Conservation (phyloP, 257 asterid species). For the Forsythia suspensa region DNA sequence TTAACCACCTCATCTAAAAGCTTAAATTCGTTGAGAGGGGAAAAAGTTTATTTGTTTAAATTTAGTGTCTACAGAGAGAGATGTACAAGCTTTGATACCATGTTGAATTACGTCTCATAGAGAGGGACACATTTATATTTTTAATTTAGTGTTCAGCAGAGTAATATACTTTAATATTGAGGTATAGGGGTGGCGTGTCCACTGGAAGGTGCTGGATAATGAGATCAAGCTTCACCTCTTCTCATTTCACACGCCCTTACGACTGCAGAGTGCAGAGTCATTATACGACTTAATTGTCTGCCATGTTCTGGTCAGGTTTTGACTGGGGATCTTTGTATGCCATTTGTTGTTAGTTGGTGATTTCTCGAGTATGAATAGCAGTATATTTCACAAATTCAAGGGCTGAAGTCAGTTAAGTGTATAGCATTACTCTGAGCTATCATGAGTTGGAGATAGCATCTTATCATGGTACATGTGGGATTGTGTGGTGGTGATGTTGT, state of each 20-base stretch:
- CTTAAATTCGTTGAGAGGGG: not conserved
- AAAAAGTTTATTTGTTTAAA: no score
- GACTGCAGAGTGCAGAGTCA: not conserved
- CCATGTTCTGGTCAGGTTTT: not conserved
- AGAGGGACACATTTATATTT: not conserved
- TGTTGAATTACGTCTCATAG: no score
- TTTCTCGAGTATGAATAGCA: not conserved
- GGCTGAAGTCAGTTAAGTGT: constrained; percentile 7
- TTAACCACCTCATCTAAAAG: not conserved
- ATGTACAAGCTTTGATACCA: no score
- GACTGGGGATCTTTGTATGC: not conserved
- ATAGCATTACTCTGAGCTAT: constrained; percentile 7
- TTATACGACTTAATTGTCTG: not conserved
- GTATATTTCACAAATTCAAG: not conserved
- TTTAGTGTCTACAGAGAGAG: no score
- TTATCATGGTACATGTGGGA: not conserved
- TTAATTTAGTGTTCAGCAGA: not conserved
- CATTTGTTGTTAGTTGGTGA: not conserved
- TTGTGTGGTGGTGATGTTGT: not conserved
- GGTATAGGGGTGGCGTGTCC: not conserved
- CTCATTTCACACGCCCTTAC: not conserved
- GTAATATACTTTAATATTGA: not conserved
- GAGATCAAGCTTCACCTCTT: not conserved
- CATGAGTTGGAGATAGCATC: not conserved
- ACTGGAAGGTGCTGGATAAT: not conserved